Evolutionary conservation across 2,329 filamentous ascomycete genomes (phyloP), one percentile per base, ranked within the genome.

Genomic region (Parasarocladium wereldwijsianum): DNA sequence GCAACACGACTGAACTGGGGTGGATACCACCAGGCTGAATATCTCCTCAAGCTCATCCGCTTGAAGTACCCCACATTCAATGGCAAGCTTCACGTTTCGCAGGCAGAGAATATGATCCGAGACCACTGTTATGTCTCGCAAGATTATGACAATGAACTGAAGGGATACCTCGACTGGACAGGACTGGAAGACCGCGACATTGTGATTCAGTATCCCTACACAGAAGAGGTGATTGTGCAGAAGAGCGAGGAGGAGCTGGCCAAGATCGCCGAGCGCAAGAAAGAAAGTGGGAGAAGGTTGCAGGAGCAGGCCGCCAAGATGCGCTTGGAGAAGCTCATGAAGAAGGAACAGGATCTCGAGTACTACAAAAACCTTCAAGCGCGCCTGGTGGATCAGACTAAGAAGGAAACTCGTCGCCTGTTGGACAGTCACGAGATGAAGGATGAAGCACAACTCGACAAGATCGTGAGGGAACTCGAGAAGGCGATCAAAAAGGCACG

Each of bases 271-370:
- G 90, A 98, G 60, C 79, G 87, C 49, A 84, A 93, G 47, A 93
- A 92, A 51, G 90, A 98, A 54, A 90, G 84, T 41, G 90, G 90
- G 0, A 68, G 90, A 38, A 68, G 92, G 26, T 50, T 98, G 16
- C 90, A 98, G 51, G 85, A 94, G 44, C 90, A 98, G 53, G 90
- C 90, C 0, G 87, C 87, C 8, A 96, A 93, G 54, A 93, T 94
- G 84, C 77, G 90, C 6, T 60, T 98, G 1, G 90, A 98, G 40
- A 93, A 93, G 44, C 63, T 98, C 26, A 83, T 96, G 50, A 81
- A 82, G 46, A 98, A 98, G 54, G 90, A 98, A 55, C 76, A 93
- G 47, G 86, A 96, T 49, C 60, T 96, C 2, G 86, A 93, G 42
- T 94, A 93, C 53, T 94, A 86, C 62, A 85, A 84, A 47, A 72